Conservation (phyloP, 495 filamentous ascomycete species). For the Glarea lozoyensis region DNA sequence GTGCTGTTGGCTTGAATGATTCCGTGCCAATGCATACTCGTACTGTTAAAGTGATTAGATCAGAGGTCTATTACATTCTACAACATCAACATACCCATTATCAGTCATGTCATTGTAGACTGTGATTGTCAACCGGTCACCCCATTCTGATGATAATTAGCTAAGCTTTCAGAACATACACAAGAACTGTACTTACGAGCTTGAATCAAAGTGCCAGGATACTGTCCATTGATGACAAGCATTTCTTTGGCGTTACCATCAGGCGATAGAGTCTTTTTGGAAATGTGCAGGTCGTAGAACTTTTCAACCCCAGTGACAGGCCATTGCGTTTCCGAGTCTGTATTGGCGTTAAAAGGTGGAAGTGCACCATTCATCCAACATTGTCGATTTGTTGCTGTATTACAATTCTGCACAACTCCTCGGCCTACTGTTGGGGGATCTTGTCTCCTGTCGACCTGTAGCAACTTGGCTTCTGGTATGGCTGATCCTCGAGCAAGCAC, state of each 20-base stretch:
- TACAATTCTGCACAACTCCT: too few relatives aligned
- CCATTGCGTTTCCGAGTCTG: conserved; percentile 38
- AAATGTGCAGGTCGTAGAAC: conserved; percentile 32
- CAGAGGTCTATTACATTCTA: too few relatives aligned
- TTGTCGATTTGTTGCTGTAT: background rate
- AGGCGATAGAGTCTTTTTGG: conserved; percentile 31
- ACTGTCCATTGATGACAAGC: conserved; percentile 31
- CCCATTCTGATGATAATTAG: conserved; percentile 9
- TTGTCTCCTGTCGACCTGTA: background rate
- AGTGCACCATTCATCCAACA: conserved; percentile 25
- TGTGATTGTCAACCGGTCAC: conserved; percentile 37
- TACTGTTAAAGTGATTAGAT: background rate
- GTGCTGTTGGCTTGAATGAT: conserved; percentile 27
- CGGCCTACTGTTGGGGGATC: too few relatives aligned
- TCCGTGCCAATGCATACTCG: conserved; percentile 43
- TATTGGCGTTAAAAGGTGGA: conserved; percentile 1
- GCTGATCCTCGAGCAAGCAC: background rate
- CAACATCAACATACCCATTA: conserved; percentile 16
- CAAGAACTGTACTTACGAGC: conserved; percentile 4
- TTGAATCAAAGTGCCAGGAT: conserved; percentile 30
- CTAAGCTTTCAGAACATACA: background rate
- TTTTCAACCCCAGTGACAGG: conserved; percentile 30
- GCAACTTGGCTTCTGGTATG: background rate
- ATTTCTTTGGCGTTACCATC: conserved; percentile 33
- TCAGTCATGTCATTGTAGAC: conserved; percentile 36